phyloP scores from a whole-genome alignment of 2,329 filamentous ascomycete genomes.

The Fusarium brevicatenulatum region DNA sequence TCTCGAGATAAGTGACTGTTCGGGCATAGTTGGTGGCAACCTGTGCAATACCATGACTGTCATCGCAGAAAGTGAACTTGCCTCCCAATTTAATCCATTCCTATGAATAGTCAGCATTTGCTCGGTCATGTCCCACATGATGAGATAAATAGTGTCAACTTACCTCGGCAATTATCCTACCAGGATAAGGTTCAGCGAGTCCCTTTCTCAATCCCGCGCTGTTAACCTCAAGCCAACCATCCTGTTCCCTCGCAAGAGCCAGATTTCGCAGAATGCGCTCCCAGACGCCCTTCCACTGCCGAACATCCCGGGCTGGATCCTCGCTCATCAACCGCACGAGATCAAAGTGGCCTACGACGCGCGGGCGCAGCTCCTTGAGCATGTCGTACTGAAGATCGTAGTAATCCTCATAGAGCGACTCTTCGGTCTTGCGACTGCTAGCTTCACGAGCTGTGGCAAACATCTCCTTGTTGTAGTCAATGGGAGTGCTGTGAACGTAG shows the following conservation, averaged over 20 bases:
- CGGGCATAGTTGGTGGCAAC: constrained; percentile 84
- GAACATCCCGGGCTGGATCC: constrained; percentile 71
- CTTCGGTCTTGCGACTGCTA: constrained; percentile 64
- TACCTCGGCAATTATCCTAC: constrained; percentile 79
- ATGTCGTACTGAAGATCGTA: constrained; percentile 89
- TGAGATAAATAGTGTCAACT: constrained; percentile 40
- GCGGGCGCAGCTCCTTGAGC: constrained; percentile 76
- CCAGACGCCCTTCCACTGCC: constrained; percentile 74
- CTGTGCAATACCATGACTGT: constrained; percentile 90
- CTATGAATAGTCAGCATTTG: constrained; percentile 51
- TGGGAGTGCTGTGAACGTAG: constrained; percentile 86
- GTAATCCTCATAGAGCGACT: constrained; percentile 81
- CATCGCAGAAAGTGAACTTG: constrained; percentile 90
- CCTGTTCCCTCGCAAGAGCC: constrained; percentile 74
- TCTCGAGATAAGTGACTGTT: constrained; percentile 75
- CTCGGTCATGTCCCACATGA: not conserved
- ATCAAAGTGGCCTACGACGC: constrained; percentile 93
- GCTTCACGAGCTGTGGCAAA: constrained; percentile 65
- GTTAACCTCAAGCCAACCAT: constrained; percentile 90
- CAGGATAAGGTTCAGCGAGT: constrained; percentile 89
- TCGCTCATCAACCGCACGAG: constrained; percentile 84
- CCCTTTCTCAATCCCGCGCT: constrained; percentile 89
- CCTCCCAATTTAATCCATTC: constrained; percentile 79
- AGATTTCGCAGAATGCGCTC: constrained; percentile 78
- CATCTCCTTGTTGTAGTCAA: constrained; percentile 80